phyloP scores from a whole-genome alignment of 2,329 filamentous ascomycete genomes.

The Cordyceps militaris region DNA sequence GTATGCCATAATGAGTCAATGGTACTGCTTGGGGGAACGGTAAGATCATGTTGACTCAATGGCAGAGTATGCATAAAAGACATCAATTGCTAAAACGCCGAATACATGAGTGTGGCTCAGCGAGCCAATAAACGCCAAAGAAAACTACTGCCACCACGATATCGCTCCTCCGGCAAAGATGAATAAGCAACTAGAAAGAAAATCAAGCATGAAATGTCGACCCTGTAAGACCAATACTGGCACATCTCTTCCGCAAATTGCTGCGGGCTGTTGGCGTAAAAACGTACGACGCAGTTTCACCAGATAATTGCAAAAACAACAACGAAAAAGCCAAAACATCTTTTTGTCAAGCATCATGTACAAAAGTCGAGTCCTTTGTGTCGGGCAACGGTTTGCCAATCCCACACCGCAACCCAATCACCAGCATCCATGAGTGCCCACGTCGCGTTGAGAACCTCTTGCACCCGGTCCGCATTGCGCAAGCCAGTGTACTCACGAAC shows the following conservation, averaged over 20 bases:
- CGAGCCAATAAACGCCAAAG: background rate
- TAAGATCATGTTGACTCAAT: background rate
- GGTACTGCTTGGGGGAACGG: too few relatives aligned
- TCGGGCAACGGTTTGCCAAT: conserved; percentile 53
- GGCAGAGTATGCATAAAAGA: background rate
- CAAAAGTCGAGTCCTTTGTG: conserved; percentile 51
- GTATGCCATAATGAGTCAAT: too few relatives aligned
- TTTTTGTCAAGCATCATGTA: conserved; percentile 23
- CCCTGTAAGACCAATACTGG: background rate
- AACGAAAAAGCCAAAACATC: background rate
- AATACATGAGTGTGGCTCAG: background rate
- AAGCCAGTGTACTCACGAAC: conserved; percentile 54
- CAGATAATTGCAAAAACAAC: background rate
- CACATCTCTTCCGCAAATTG: background rate
- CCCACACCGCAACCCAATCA: conserved; percentile 54
- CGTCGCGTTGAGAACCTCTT: conserved; percentile 49
- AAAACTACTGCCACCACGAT: background rate
- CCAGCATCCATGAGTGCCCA: conserved; percentile 53
- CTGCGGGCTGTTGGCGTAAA: background rate
- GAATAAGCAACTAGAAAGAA: background rate
- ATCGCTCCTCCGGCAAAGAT: background rate
- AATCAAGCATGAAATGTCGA: background rate
- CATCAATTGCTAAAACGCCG: background rate
- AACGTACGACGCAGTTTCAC: background rate
- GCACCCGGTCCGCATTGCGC: conserved; percentile 48